Percentiles rank a stretch among this genome's conserved stretches.
These are phyloP conservation scores for Boletellus deceptivus DNA, from an alignment of 1,284 basidiomycete species.

Conservation along the genomic window DNA sequence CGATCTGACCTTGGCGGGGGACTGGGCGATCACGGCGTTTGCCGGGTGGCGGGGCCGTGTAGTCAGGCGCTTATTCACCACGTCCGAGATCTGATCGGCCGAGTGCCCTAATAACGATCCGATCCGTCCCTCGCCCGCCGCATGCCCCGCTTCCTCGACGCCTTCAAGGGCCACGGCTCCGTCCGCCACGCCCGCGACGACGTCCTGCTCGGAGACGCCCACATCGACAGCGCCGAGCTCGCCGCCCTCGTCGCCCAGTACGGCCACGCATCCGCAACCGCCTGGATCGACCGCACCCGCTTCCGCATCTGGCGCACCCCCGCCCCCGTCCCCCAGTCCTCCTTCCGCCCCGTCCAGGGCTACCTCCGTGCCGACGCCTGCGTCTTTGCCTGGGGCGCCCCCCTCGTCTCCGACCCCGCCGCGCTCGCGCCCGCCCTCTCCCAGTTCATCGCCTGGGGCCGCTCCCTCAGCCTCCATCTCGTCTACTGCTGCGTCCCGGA, in stretches of 20 bases:
- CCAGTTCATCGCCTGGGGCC: conserved; percentile 39
- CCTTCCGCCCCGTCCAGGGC: conserved; percentile 43
- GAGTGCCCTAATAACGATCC: no score
- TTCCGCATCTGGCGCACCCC: conserved; percentile 43
- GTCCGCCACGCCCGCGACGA: no score
- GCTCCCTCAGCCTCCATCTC: conserved; percentile 31
- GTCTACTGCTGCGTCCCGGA: conserved; percentile 45
- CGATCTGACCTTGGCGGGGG: no score
- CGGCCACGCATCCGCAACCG: conserved; percentile 42
- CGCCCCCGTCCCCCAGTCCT: conserved; percentile 35
- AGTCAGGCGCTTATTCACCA: no score
- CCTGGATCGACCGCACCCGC: conserved; percentile 47
- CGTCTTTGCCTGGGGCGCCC: conserved; percentile 49
- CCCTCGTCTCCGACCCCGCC: conserved; percentile 39
- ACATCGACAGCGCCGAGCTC: conserved; percentile 23
- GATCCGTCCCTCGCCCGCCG: not conserved
- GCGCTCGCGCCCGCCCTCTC: conserved; percentile 35
- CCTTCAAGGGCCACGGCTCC: conserved; percentile 1
- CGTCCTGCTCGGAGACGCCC: no score
- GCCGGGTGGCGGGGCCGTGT: no score
- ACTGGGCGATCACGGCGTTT: no score
- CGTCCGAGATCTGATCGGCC: no score
- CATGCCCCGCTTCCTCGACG: conserved; percentile 12
- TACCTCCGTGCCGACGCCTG: conserved; percentile 34
- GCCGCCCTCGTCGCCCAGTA: conserved; percentile 40